Percentiles rank a stretch among this genome's conserved stretches.
phyloP scores from a whole-genome alignment of 148 eudicot species.

The Chenopodium formosanum region DNA sequence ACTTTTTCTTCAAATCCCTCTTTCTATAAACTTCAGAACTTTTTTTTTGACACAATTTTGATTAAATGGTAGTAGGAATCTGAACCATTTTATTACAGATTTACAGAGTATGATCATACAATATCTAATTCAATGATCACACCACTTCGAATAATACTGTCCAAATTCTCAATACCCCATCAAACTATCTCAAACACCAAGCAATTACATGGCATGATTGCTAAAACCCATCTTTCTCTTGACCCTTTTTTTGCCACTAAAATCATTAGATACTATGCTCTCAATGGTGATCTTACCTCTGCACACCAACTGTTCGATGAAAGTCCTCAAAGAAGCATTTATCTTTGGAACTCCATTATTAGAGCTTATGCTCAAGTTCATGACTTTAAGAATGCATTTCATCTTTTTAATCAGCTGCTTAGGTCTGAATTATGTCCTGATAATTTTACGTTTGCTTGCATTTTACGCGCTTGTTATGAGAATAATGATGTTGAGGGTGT shows the following conservation, averaged over 20 bases:
- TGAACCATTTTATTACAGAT: too few species aligned
- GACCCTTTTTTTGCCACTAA: conserved; percentile 82
- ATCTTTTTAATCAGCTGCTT: conserved; percentile 48
- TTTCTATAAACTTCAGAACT: too few species aligned
- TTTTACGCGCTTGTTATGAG: conserved; percentile 61
- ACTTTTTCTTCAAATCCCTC: too few species aligned
- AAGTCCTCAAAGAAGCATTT: conserved; percentile 57
- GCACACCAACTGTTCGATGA: conserved; percentile 71
- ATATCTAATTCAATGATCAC: conserved; percentile 32
- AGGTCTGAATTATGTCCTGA: conserved; percentile 58
- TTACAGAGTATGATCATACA: too few species aligned
- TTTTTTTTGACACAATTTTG: too few species aligned
- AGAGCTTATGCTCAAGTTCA: conserved; percentile 62
- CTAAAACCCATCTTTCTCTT: conserved; percentile 55
- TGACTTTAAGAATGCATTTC: conserved; percentile 41
- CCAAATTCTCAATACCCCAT: conserved; percentile 46
- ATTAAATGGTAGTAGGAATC: too few species aligned
- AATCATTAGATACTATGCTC: conserved; percentile 56
- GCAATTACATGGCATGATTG: conserved; percentile 56
- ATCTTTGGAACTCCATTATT: conserved; percentile 82
- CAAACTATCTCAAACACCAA: conserved; percentile 58
- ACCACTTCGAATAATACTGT: conserved; percentile 41
- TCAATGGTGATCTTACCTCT: conserved; percentile 49
- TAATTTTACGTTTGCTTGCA: conserved; percentile 74
- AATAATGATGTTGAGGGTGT: conserved; percentile 35